Base-by-base conservation (phyloP, 2,329 filamentous ascomycete genomes). In the Colletotrichum limetticola region DNA sequence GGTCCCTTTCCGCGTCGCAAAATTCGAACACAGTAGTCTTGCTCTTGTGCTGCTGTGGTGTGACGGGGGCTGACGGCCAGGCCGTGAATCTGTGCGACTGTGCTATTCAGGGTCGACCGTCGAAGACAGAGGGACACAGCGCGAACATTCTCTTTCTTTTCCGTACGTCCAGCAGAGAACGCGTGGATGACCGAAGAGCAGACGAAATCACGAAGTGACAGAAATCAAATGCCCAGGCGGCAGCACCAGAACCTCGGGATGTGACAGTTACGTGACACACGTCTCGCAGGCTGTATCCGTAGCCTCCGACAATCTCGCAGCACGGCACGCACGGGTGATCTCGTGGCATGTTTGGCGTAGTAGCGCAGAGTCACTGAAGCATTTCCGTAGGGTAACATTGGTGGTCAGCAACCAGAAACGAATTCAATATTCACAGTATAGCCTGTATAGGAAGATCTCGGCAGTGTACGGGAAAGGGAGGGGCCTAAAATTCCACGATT, bases 241-340 rank as follows among this genome's bases (percentile, higher is more conserved):
- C 14, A 7, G 37, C 37, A 42, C 59, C 59, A 56, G 32, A 56
- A 60, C 66, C 55, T 65, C 70, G 66, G 66, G 66, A 69, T 49
- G 70, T 60, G 55, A 65, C 70, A 57, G 60, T 55, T 59, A 72
- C 35, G 70, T 60, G 55, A 65, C 70, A 52, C 66, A 37, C 63
- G 26, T 26, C 53, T 46, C 42, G 42, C 26, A 30, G 37, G 16
- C 59, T 16, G 9, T 14, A 4, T 1, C 28, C 22, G 16, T 16
- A 4, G 4, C 22, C 22, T 28, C 22, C 26, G 5, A 24, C 42
- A 32, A 12, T 52, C 28, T 37, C 9, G 42, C 37, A 26, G n/a
- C 65, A 32, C 22, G 19, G 37, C 37, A 42, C 37, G 37, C 37
- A 42, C 37, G 37, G 37, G 56, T 57, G 49, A 42, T 66, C 52